Evolutionary conservation across 129 eudicot genomes (phyloP).

Genomic region (Pulicaria dysenterica): DNA sequence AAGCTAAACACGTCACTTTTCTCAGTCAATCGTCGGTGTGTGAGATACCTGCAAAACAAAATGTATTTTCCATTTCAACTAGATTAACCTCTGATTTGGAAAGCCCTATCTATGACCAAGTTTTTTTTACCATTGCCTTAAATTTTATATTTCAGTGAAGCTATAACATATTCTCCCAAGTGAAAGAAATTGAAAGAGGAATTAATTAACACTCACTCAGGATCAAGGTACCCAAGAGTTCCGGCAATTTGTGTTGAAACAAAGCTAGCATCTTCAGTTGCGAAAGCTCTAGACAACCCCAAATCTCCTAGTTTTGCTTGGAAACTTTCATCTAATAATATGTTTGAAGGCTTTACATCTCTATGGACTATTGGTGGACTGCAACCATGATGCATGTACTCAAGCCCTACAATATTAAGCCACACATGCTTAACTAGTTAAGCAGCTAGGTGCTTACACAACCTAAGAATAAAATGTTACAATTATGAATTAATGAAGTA

Average conservation of each 20-base stretch:
- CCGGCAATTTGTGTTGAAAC: conserved; percentile 33
- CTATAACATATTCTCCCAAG: not conserved
- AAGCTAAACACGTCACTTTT: conserved; percentile 40
- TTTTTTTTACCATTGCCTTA: no score
- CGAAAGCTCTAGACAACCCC: not conserved
- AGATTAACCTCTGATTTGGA: no score
- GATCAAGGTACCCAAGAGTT: conserved; percentile 40
- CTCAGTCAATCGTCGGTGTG: conserved; percentile 14
- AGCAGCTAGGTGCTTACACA: not conserved
- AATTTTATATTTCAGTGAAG: no score
- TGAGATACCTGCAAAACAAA: conserved; percentile 27
- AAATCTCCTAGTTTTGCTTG: not conserved
- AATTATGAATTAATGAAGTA: not conserved
- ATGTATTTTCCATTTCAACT: no score
- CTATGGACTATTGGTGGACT: conserved; percentile 39
- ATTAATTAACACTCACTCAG: conserved; percentile 26
- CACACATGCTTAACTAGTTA: not conserved
- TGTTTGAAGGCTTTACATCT: conserved; percentile 40
- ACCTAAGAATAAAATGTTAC: not conserved
- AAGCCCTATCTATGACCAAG: no score
- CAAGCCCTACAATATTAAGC: conserved; percentile 37
- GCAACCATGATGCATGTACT: conserved; percentile 55
- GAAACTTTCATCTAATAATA: conserved; percentile 24
- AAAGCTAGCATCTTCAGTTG: conserved; percentile 23
- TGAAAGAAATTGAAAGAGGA: not conserved